Percentiles rank a stretch among this genome's conserved stretches.
These are phyloP conservation scores for Mucor velutinosus DNA, from an alignment of 371 early-diverging fungal species.

Conservation along the genomic window DNA sequence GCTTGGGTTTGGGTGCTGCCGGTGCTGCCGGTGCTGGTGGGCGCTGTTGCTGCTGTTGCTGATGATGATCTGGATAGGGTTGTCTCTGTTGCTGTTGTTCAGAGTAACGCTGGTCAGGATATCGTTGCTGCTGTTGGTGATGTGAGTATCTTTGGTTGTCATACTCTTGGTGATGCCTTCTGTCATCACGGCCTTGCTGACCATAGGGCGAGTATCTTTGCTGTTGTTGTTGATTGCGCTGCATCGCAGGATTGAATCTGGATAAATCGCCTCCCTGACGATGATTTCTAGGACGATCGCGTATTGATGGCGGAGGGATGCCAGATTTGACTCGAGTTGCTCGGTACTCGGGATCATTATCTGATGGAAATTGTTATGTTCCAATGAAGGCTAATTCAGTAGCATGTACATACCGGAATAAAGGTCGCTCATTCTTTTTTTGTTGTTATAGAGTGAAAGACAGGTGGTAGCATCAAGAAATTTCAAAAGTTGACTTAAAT, in stretches of 20 bases:
- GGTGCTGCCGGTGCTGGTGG: not conserved
- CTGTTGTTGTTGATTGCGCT: conserved; percentile 16
- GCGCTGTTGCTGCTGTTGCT: conserved; percentile 22
- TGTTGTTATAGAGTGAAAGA: not conserved
- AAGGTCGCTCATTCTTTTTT: conserved; percentile 2
- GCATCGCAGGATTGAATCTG: conserved; percentile 28
- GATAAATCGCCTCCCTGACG: conserved; percentile 23
- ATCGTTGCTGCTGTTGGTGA: not conserved
- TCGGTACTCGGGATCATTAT: conserved; percentile 63
- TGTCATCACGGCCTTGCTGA: not conserved
- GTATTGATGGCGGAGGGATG: conserved; percentile 63
- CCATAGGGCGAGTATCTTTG: conserved; percentile 16
- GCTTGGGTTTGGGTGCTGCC: conserved; percentile 16
- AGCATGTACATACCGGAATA: conserved; percentile 8
- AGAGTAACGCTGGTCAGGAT: conserved; percentile 8
- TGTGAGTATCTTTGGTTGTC: conserved; percentile 12
- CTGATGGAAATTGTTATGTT: conserved; percentile 14
- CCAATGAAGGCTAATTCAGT: not conserved
- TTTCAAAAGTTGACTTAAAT: not conserved
- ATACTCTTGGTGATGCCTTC: conserved; percentile 5
- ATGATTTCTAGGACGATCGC: conserved; percentile 22
- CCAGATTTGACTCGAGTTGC: conserved; percentile 58
- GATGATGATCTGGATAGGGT: conserved; percentile 30
- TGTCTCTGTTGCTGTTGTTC: conserved; percentile 25
- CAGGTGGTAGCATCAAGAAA: not conserved